These are phyloP conservation scores for Lasiodiplodia hormozganensis DNA, from an alignment of 2,329 filamentous ascomycete species.

Conservation along the genomic window DNA sequence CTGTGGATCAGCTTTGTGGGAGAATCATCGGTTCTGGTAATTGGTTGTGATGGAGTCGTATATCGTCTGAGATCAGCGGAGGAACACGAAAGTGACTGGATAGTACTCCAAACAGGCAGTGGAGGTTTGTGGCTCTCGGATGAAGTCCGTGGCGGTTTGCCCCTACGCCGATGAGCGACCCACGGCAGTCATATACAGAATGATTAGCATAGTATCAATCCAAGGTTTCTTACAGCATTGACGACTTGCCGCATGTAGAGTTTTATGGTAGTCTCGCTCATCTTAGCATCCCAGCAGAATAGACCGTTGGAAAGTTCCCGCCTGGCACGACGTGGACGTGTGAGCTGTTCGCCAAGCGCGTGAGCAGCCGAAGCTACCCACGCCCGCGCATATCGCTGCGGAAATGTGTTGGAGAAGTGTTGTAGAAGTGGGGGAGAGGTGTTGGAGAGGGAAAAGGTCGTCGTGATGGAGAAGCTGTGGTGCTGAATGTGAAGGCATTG, in stretches of 20 bases:
- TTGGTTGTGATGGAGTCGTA: too few relatives aligned
- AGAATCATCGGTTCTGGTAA: too few relatives aligned
- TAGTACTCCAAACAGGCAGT: too few relatives aligned
- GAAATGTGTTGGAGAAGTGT: neutral
- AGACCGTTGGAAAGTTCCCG: constrained; percentile 2
- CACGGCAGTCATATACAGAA: neutral
- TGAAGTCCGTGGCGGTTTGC: too few relatives aligned
- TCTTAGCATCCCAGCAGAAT: constrained; percentile 11
- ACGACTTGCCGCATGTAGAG: neutral
- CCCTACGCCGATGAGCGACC: too few relatives aligned
- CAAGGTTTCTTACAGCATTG: neutral
- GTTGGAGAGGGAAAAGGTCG: neutral
- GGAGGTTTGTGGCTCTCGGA: too few relatives aligned
- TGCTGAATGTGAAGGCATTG: neutral
- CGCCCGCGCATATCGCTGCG: neutral
- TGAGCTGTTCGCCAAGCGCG: constrained; percentile 10
- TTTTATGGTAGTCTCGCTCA: neutral
- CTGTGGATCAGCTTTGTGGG: too few relatives aligned
- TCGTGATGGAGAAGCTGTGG: neutral
- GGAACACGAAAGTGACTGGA: too few relatives aligned
- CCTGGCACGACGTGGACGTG: constrained; percentile 25
- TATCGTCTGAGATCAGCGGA: too few relatives aligned
- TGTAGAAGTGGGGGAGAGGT: neutral
- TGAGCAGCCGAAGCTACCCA: neutral
- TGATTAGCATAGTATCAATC: neutral